Percentiles rank a stretch among this genome's conserved stretches.
These are phyloP conservation scores for Nakazawaea ambrosiae DNA, from an alignment of 805 yeast genomes.

Conservation along the genomic window DNA sequence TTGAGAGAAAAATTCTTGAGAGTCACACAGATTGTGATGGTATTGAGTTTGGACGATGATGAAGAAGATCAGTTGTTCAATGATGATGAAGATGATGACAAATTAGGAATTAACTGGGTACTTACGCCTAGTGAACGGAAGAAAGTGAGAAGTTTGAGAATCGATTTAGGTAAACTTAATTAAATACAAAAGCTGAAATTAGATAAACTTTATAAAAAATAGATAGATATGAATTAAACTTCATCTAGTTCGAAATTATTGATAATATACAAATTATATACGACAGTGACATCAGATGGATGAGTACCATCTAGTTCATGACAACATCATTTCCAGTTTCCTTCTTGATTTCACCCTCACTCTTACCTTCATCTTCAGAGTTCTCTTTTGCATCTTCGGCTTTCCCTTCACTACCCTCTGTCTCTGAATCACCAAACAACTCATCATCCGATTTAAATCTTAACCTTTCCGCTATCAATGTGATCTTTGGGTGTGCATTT, in stretches of 20 bases:
- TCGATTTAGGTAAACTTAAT: constrained; percentile 25
- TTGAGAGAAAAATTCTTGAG: constrained; percentile 73
- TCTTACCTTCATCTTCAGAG: neutral
- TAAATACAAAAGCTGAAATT: too few relatives aligned
- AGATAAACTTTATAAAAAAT: neutral
- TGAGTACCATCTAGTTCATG: too few relatives aligned
- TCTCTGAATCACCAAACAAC: constrained; percentile 17
- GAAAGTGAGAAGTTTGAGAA: constrained; percentile 50
- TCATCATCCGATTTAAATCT: constrained; percentile 37
- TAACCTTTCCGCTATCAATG: constrained; percentile 37
- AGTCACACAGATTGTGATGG: constrained; percentile 77
- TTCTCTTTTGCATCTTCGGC: neutral
- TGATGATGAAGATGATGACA: constrained; percentile 30
- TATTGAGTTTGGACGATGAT: constrained; percentile 76
- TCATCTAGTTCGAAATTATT: neutral
- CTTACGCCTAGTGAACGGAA: constrained; percentile 70
- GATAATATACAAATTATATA: too few relatives aligned
- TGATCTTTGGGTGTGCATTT: constrained; percentile 78
- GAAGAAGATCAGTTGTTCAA: constrained; percentile 26
- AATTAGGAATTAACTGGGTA: constrained; percentile 57
- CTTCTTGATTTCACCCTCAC: too few relatives aligned
- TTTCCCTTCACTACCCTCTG: constrained; percentile 15
- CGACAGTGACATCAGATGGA: too few relatives aligned
- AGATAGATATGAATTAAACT: neutral
- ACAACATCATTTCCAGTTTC: too few relatives aligned